Conservation (phyloP, 345 rosid genomes). For the Rhodamnia argentea region DNA sequence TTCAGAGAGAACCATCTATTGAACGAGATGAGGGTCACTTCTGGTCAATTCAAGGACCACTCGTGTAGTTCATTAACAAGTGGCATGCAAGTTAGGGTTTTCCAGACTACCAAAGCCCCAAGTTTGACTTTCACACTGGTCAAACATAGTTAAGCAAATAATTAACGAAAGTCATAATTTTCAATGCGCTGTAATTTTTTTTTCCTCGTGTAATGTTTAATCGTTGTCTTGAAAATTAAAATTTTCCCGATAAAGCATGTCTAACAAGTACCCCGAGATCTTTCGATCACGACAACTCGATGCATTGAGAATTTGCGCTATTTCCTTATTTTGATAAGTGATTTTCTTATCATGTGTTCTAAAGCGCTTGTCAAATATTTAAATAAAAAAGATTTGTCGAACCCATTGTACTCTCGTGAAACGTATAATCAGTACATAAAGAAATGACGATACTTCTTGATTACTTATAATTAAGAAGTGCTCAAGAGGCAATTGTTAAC, state of each 20-base stretch:
- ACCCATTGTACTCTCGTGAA: background rate
- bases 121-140: background rate
- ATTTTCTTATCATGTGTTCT: background rate
- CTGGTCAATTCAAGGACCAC: background rate
- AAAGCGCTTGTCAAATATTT: background rate
- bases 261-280: background rate
- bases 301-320: background rate
- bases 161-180: background rate
- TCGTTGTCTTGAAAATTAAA: background rate
- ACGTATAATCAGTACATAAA: background rate
- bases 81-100: background rate
- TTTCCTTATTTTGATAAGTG: background rate
- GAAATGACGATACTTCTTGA: background rate
- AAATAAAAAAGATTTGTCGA: background rate
- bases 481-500: background rate
- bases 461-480: background rate
- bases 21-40: background rate
- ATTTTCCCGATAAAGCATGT: background rate
- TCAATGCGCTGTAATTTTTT: background rate
- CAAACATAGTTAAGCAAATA: background rate
- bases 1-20: no score
- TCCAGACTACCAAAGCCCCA: background rate
- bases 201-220: background rate
- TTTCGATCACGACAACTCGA: background rate
- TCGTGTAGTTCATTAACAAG: background rate